A percentile compares a stretch with the other conserved stretches of the same genome.
phyloP scores from a whole-genome alignment of 129 eudicot genomes.

The Arctium minus region DNA sequence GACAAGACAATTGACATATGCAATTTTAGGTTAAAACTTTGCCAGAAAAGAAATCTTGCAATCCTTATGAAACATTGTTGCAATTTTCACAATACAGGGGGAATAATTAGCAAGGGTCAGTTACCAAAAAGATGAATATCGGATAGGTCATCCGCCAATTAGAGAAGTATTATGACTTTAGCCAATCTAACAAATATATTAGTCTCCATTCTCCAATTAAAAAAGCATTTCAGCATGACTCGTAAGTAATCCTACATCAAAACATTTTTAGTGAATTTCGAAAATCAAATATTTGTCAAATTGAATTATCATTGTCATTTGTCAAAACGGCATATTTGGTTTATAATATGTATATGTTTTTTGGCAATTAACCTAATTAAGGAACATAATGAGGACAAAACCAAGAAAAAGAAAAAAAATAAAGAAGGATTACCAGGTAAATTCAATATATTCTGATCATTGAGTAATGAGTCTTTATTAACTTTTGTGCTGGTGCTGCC shows the following conservation, averaged over 20 bases:
- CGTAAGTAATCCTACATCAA: not conserved
- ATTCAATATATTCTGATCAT: conserved; percentile 33
- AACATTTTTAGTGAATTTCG: not conserved
- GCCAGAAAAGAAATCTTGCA: not conserved
- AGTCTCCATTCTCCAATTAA: not conserved
- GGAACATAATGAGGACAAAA: conserved; percentile 11
- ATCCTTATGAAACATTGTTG: not conserved
- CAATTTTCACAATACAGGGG: not conserved
- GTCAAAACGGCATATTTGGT: not conserved
- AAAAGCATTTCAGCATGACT: not conserved
- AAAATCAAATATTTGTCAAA: not conserved
- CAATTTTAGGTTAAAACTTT: not conserved
- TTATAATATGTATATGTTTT: not conserved
- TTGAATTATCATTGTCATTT: not conserved
- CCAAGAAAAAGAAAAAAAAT: not conserved
- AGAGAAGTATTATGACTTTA: not conserved
- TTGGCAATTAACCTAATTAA: conserved; percentile 5
- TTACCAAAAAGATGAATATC: not conserved
- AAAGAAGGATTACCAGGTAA: conserved; percentile 42
- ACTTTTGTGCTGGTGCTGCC: conserved; percentile 35
- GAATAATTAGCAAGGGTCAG: not conserved
- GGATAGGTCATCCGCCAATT: not conserved
- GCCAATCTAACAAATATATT: not conserved
- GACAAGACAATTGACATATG: not conserved
- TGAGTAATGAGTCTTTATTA: conserved; percentile 32